These are phyloP conservation scores for Ceraceosorus bombacis DNA, from an alignment of 1,284 basidiomycete species.

Conservation along the genomic window DNA sequence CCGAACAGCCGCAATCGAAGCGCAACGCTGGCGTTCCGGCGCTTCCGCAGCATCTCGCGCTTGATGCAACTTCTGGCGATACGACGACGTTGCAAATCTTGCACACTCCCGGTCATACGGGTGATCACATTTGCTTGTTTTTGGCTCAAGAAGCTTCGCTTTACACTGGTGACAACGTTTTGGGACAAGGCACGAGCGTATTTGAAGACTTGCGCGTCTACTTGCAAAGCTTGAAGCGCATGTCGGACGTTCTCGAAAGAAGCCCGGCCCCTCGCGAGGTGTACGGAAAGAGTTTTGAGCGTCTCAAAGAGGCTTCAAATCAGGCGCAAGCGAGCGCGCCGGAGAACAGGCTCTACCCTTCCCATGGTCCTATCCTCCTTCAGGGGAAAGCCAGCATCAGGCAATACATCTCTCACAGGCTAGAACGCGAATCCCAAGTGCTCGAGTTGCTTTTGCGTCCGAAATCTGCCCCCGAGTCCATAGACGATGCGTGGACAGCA, in stretches of 20 bases:
- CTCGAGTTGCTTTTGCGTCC: conserved; percentile 55
- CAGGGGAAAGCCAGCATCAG: conserved; percentile 58
- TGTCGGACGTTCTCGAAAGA: conserved; percentile 1
- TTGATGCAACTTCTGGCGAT: conserved; percentile 11
- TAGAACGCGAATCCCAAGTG: conserved; percentile 74
- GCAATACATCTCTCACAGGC: conserved; percentile 71
- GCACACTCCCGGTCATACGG: conserved; percentile 83
- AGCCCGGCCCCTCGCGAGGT: conserved; percentile 19
- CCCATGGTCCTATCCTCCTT: conserved; percentile 70
- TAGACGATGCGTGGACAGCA: conserved; percentile 31
- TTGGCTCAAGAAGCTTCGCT: conserved; percentile 55
- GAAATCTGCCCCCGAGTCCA: conserved; percentile 37
- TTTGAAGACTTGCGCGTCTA: conserved; percentile 78
- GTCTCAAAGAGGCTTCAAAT: conserved; percentile 11
- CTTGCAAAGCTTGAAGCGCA: conserved; percentile 60
- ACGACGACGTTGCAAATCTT: conserved; percentile 55
- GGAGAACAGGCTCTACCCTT: conserved; percentile 63
- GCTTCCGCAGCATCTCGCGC: conserved; percentile 16
- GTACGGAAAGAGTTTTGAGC: background rate
- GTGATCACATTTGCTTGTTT: conserved; percentile 66
- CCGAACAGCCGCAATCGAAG: no score
- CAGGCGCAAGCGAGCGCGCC: no score
- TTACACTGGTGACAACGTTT: conserved; percentile 79
- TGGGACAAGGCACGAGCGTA: conserved; percentile 82
- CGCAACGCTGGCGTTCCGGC: no score